Evolutionary conservation across 441 rosid species (phyloP), one percentile per base, ranked within the genome.

Genomic region (Gossypium aridum): DNA sequence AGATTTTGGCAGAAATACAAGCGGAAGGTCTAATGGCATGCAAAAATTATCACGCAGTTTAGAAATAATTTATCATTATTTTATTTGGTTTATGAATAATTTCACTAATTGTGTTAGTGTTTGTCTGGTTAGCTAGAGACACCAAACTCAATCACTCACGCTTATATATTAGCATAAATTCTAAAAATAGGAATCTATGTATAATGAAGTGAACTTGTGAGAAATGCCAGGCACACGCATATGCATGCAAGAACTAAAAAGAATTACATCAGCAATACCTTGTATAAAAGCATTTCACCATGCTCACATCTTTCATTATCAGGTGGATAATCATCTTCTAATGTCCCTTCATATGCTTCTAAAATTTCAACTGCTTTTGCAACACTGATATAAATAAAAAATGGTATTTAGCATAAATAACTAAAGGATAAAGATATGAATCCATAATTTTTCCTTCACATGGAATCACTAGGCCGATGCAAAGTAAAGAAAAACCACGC

Each of bases 341-440:
- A 85, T 61, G 99, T 96, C 79, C 99, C 99, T 88, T 96, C 99
- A 84, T 87, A 96, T 54, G 99, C 98, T 76, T 96, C 98, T 83
- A 96, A 83, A 86, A 94, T 92, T 54, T 96, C 99, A 84, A 96
- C 94, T 64, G 99, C 99, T 88, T 92, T 92, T 64, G 96, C 84
- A 74, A 88, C 88, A 85, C 99, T 89, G 80, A 56, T 71, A 79
- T 45, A 37, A 64, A 62, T 25, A 25, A 25, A 25, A 25, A 63
- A 23, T 26, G 20, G 55, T 0, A 6, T 76, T 80, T 28, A 79
- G 31, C 43, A 28, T 59, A 61, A 80, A 47, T 10, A 71, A 7
- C 55, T 55, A 17, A 56, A 37, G 19, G 47, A 73, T 43, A 19
- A 37, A 6, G 47, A 59, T 70, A 60, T 12, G 16, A 25, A 28